Evolutionary conservation across 2,329 filamentous ascomycete species (phyloP), one percentile per base, ranked within the genome.

Genomic region (Fusarium dlaminii): DNA sequence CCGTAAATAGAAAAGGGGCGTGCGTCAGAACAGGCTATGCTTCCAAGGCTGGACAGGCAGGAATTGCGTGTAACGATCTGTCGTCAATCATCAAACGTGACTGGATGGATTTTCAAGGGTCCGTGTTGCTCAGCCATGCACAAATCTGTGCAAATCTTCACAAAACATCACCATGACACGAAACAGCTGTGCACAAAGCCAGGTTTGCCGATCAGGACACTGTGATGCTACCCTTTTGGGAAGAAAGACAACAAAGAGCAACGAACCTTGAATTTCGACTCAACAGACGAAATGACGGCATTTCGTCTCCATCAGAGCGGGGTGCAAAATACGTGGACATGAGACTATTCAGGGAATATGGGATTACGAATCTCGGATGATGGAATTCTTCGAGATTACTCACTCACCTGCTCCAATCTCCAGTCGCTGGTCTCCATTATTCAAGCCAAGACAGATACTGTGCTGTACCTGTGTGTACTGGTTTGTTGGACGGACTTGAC

Each of bases 1-100:
- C 68, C 59, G 63, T 68, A 74, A 73, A 74, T 74, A 74, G 71
- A 74, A 74, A 48, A 52, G 62, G 72, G 72, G 59, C 56, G 68
- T 74, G 72, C 68, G 51, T 65, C 58, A 56, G 68, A 70, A 39
- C 37, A 72, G 72, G 72, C 68, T 57, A 62, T 74, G 68, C 64
- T 57, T 61, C 58, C 61, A 57, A 63, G 66, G 56, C 40, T 66
- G 51, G 61, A 36, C 48, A 57, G 57, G 56, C 43, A 62, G 51
- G 62, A 58, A 61, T 65, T 63, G 66, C 64, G 34, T 70, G 66
- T 63, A 60, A 63, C 37, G 34, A 52, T 20, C 52, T 51, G 63
- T 72, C 62, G 71, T 56, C 70, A 74, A 68, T 46, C 30, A 55
- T 61, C 43, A 48, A 58, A 55, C 43, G 11, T 74, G 71, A 74